Conservation (phyloP, 108 stramenopile genomes). For the Conticribra guillardii region DNA sequence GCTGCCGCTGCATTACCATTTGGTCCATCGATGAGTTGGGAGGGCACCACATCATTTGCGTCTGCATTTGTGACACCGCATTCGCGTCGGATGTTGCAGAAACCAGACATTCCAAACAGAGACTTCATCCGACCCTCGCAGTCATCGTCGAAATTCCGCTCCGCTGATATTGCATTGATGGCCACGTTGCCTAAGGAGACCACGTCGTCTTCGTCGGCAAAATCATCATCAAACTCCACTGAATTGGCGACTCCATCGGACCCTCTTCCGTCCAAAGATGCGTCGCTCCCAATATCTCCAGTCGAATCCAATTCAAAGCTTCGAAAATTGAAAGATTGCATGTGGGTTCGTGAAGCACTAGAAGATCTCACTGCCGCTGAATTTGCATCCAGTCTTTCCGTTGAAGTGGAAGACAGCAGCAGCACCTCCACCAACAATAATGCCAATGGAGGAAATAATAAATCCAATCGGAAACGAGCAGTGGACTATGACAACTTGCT, state of each 20-base stretch:
- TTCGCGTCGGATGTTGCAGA: too few relatives aligned
- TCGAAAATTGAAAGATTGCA: conserved; percentile 79
- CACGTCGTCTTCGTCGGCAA: too few relatives aligned
- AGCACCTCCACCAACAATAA: conserved; percentile 2
- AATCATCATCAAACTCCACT: neutral
- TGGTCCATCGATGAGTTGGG: too few relatives aligned
- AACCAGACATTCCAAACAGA: too few relatives aligned
- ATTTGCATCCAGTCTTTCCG: conserved; percentile 75
- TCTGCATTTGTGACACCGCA: too few relatives aligned
- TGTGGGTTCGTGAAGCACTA: conserved; percentile 88
- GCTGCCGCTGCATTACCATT: too few relatives aligned
- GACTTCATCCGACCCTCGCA: too few relatives aligned
- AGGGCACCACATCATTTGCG: too few relatives aligned
- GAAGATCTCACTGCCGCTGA: conserved; percentile 90
- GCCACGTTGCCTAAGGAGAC: too few relatives aligned
- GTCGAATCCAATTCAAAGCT: conserved; percentile 43
- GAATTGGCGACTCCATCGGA: neutral
- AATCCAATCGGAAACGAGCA: conserved; percentile 52
- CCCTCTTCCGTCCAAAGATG: neutral
- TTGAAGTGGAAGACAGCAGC: conserved; percentile 14
- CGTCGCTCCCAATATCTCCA: neutral
- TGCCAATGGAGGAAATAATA: neutral
- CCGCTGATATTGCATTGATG: too few relatives aligned
- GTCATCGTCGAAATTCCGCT: too few relatives aligned
- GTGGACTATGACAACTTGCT: conserved; percentile 88